Percentiles rank a stretch among this genome's conserved stretches.
These are phyloP conservation scores for Papiliotrema laurentii DNA, from an alignment of 1,284 basidiomycete species.

Conservation along the genomic window DNA sequence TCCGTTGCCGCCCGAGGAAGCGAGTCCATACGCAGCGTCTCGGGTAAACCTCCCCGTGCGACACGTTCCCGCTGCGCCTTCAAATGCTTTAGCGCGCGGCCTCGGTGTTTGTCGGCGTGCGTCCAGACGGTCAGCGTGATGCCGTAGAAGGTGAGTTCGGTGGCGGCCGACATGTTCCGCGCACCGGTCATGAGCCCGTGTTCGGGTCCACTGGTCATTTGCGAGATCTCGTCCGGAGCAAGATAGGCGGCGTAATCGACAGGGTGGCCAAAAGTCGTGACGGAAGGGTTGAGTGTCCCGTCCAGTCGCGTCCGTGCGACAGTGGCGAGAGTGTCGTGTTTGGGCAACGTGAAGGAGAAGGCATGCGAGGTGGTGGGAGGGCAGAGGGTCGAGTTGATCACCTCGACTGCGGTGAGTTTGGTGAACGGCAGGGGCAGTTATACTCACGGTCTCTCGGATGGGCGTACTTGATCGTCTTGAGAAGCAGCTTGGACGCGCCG, in stretches of 20 bases:
- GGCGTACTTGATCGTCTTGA: slow-evolving; percentile 78
- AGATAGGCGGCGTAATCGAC: neutral
- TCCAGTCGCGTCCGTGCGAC: slow-evolving; percentile 24
- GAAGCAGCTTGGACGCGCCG: slow-evolving; percentile 64
- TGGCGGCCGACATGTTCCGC: slow-evolving; percentile 32
- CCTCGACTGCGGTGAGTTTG: slow-evolving; percentile 64
- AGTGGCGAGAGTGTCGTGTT: slow-evolving; percentile 30
- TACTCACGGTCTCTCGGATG: slow-evolving; percentile 35
- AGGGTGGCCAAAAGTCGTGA: no score
- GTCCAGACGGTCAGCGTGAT: slow-evolving; percentile 91
- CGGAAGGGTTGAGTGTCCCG: neutral
- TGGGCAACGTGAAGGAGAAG: slow-evolving; percentile 66
- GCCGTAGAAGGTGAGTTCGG: slow-evolving; percentile 66
- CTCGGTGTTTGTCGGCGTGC: slow-evolving; percentile 80
- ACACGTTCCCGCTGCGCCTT: slow-evolving; percentile 19
- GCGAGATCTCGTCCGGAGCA: neutral
- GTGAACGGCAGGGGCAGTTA: neutral
- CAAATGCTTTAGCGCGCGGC: slow-evolving; percentile 42
- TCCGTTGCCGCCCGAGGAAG: neutral
- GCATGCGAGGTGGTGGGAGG: slow-evolving; percentile 88
- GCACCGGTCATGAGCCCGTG: slow-evolving; percentile 46
- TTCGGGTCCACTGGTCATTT: neutral
- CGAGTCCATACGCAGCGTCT: slow-evolving; percentile 9
- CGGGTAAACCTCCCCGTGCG: slow-evolving; percentile 5
- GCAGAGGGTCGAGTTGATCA: slow-evolving; percentile 84